A percentile compares a stretch with the other conserved stretches of the same genome.
phyloP scores from a whole-genome alignment of 306 rosid genomes.

The Adenanthera pavonina region DNA sequence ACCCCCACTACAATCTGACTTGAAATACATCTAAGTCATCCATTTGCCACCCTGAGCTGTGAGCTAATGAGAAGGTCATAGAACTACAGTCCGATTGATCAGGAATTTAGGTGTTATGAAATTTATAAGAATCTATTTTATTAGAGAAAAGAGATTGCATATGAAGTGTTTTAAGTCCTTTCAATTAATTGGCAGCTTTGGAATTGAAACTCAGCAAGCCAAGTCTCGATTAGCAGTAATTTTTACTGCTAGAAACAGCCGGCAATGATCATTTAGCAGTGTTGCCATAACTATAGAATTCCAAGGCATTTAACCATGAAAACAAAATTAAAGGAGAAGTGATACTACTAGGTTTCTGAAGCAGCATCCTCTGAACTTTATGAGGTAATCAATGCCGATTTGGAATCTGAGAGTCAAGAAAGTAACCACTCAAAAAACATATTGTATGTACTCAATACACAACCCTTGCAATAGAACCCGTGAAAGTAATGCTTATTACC shows the following conservation, averaged over 20 bases:
- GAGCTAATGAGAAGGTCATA: constrained; percentile 18
- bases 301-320: constrained; percentile 1
- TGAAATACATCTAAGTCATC: neutral
- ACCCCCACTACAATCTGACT: neutral
- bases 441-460: constrained; percentile 19
- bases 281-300: constrained; percentile 9
- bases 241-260: neutral
- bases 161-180: neutral
- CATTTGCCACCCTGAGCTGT: too few species aligned
- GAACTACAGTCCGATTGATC: neutral
- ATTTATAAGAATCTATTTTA: constrained; percentile 14
- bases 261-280: constrained; percentile 6
- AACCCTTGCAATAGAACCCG: constrained; percentile 17
- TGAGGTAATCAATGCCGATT: neutral
- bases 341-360: neutral
- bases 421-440: constrained; percentile 8
- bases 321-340: neutral
- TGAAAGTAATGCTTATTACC: constrained; percentile 49
- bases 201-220: constrained; percentile 9
- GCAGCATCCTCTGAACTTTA: neutral
- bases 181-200: constrained; percentile 10
- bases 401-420: constrained; percentile 11
- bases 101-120: neutral
- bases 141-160: neutral
- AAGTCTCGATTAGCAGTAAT: neutral